Base-by-base conservation (phyloP, 257 asterid species). In the Solanum chiquidenum region DNA sequence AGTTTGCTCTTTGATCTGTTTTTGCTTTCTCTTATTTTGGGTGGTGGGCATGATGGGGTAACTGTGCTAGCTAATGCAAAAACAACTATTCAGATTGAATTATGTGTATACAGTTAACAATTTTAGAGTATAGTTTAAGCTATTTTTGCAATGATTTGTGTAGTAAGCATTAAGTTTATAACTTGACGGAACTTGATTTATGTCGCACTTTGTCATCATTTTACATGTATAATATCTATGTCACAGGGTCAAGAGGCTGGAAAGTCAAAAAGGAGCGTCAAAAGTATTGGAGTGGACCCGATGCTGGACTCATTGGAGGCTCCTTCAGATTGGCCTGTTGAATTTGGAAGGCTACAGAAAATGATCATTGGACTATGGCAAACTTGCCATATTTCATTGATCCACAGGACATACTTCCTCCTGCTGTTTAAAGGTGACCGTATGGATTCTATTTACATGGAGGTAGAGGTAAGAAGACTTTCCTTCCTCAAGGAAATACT, bases 341-440 rank as follows among this genome's bases (percentile, higher is more conserved):
- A 90, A 87, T 92, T 92, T 87, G 91, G 76, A 89, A 90, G 92
- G 89, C 34, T 91, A 86, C 88, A 87, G 79, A 88, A 62, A 86
- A 80, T 68, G 86, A 91, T 92, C 55, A 72, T 92, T 58, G 93
- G 87, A 74, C 93, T 90, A 35, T 92, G 94, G 94, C 92, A 90
- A 55, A 87, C 86, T 87, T 92, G 94, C 90, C 83, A 91, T 86
- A 88, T 92, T 71, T 91, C 94, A 87, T 84, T 92, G 90, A 80
- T 92, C 86, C 93, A 92, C 62, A 88, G 94, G 74, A 92, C 94
- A 80, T 92, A 92, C 82, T 92, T 92, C 92, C 91, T 92, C 90
- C 77, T 92, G 86, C 93, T 92, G 80, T 92, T 92, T 79, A 90
- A 89, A 77, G 94, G 94, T 25, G 94, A 92, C 72, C 90, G 87